These are phyloP conservation scores for Irineochytrium annulatum DNA, from an alignment of 192 early-diverging fungal species.

Conservation along the genomic window DNA sequence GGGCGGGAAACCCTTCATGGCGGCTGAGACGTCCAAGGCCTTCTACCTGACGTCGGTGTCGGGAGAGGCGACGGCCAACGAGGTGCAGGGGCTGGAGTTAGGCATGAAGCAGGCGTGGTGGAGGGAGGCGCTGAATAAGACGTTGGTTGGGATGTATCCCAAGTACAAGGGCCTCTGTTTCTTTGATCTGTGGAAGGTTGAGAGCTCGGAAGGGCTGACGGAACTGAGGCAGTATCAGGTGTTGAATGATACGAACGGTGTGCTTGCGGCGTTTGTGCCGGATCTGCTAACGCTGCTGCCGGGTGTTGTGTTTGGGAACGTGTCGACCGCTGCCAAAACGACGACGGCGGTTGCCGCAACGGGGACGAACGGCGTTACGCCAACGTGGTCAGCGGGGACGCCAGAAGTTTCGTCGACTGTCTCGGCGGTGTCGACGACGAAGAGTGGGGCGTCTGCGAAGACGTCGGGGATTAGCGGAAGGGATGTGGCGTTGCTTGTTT, in stretches of 20 bases:
- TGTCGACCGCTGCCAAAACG: background rate
- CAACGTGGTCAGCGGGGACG: background rate
- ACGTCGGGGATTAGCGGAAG: background rate
- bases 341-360: background rate
- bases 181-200: background rate
- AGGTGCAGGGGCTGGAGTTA: background rate
- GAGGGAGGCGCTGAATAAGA: background rate
- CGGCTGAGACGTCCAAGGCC: background rate
- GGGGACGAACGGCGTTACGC: background rate
- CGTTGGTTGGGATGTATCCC: background rate
- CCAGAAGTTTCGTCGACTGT: background rate
- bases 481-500: background rate
- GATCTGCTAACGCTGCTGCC: background rate
- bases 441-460: background rate
- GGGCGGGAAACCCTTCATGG: background rate
- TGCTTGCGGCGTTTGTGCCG: background rate
- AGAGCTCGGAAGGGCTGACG: background rate
- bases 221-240: background rate
- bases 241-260: background rate
- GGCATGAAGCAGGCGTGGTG: background rate
- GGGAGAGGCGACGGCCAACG: background rate
- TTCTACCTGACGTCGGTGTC: background rate
- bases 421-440: background rate
- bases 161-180: background rate
- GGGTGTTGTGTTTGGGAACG: background rate